Base-by-base conservation (phyloP, 129 eudicot species). In the Artemisia annua region DNA sequence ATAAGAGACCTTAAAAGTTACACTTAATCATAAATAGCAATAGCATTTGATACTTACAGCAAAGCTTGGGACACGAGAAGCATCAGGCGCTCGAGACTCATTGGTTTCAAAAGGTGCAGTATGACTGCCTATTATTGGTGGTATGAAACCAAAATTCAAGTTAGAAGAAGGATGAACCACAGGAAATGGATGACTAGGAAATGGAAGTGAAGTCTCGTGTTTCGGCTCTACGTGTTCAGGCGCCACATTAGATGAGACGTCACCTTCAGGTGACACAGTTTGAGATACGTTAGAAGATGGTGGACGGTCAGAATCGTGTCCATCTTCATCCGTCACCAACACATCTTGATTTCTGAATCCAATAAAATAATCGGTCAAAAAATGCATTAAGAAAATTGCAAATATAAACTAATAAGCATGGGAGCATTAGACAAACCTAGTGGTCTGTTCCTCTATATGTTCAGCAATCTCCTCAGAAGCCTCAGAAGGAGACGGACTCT, bases 61-160 rank as follows among this genome's bases (percentile, higher is more conserved):
- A 89, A 89, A 85, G 81, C 81, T 78, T 63, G 98, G 91, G 55
- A 75, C 76, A 57, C 86, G 89, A 79, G 90, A 80, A 83, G 67
- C 83, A 73, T 89, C 96, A 71, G 78, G 90, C 14, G 80, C 77
- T 69, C 85, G 96, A 70, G 88, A 72, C 13, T 89, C 95, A 1
- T 80, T 83, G 83, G 69, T 80, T 71, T 89, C 98, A 63, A 79
- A 74, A 62, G 87, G 86, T 46, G 89, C 73, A 60, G 80, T 63
- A 73, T 83, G 97, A 78, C 73, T 72, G 12, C 87, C 85, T 49
- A 65, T 59, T 53, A 85, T 69, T 63, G 92, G 86, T n/a, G 94
- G 94, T 84, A 89, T 53, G 72, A 85, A 67, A 78, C 89, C 89
- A 75, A 83, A 79, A 80, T 74, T 78, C 69, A 80, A 74, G 79